Base-by-base conservation (phyloP, 2,329 filamentous ascomycete genomes). In the Diplocarpon mali region DNA sequence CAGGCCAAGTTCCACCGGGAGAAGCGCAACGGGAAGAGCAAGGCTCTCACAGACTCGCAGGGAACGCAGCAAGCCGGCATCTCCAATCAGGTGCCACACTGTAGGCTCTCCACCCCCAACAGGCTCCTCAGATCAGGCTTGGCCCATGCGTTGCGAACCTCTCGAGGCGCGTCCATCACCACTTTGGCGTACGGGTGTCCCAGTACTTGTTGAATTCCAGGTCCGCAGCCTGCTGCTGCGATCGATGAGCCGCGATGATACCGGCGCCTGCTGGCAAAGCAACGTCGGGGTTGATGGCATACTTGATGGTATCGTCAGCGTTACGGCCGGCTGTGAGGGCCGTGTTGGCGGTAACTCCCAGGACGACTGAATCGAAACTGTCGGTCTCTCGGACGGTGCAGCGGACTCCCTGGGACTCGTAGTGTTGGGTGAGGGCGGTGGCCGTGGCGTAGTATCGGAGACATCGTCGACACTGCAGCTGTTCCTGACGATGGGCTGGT, bases 401-500 rank as follows among this genome's bases (percentile, higher is more conserved):
- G 15, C 58, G 60, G 29, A 47, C 53, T 2, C 63, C 61, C 42
- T 64, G 65, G 1, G 67, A 63, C 52, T 77, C 73, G 16, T 64
- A 66, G 49, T 78, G 75, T 38, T 65, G 62, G 3, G 69, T 65
- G 28, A 76, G 65, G 2, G 68, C 64, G 13, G 64, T 57, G 15
- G 68, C 57, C 2, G 62, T 63, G 7, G 58, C 57, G 53, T 72
- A 76, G 7, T 53, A 56, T 2, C 56, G 57, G 11, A 59, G 56
- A 51, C 74, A 78, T 37, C 57, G 61, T 0, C 70, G 68, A 57
- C 74, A 78, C 17, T 57, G 53, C 13, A 66, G 48, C n/a, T 57
- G 57, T 56, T 24, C 58, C 48, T 34, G 54, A 53, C 37, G 32
- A 53, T 77, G 73, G 2, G 58, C 59, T 0, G 61, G 49, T 2